Evolutionary conservation across 495 filamentous ascomycete genomes (phyloP).

Genomic region (Aspergillus sparsus): DNA sequence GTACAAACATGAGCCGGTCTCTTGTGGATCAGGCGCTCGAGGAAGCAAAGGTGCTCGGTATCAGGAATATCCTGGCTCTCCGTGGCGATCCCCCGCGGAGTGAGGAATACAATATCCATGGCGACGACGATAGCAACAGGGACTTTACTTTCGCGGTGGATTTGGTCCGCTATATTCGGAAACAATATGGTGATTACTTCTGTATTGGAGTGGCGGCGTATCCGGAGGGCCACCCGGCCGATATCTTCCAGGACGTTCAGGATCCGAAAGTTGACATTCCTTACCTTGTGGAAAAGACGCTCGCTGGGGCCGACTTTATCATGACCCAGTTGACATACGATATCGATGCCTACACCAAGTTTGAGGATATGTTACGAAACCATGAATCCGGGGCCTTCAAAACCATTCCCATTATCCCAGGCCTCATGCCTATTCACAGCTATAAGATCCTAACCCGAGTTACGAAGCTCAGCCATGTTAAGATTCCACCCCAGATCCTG

Average conservation of each 20-base stretch:
- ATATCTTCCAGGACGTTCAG: conserved; percentile 77
- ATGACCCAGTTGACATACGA: conserved; percentile 99
- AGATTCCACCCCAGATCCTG: conserved; percentile 69
- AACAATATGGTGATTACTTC: conserved; percentile 89
- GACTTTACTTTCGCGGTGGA: conserved; percentile 91
- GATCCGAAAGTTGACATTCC: conserved; percentile 79
- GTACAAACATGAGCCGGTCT: conserved; percentile 91
- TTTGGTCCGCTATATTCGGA: conserved; percentile 83
- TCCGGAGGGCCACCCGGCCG: conserved; percentile 94
- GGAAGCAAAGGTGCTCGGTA: conserved; percentile 87
- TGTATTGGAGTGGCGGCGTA: conserved; percentile 94
- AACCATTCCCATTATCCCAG: conserved; percentile 87
- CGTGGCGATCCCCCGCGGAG: conserved; percentile 90
- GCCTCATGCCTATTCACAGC: conserved; percentile 95
- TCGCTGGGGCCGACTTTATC: conserved; percentile 94
- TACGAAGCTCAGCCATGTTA: conserved; percentile 92
- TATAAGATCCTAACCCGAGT: conserved; percentile 93
- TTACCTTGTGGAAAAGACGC: conserved; percentile 85
- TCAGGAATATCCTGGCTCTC: conserved; percentile 91
- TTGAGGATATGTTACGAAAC: conserved; percentile 73
- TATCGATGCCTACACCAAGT: conserved; percentile 72
- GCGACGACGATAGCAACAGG: conserved; percentile 65
- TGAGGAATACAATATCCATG: conserved; percentile 78
- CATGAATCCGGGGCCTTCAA: conserved; percentile 87
- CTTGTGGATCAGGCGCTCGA: conserved; percentile 88